Base-by-base conservation (phyloP, 2,329 filamentous ascomycete genomes). In the Aspergillus aculeatus region DNA sequence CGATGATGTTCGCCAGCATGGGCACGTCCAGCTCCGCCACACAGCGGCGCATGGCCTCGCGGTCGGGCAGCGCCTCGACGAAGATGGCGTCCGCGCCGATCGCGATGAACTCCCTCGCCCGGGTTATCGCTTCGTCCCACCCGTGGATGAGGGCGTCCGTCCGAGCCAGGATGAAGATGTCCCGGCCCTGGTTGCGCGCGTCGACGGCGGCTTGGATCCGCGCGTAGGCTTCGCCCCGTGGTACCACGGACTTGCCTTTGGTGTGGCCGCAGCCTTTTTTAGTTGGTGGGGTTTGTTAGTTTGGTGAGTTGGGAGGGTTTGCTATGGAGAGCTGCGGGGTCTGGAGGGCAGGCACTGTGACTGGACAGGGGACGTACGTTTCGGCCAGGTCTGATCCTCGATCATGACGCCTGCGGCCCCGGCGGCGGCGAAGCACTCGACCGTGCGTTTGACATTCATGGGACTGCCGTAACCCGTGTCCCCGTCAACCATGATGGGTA, bases 321-420 rank as follows among this genome's bases (percentile, higher is more conserved):
- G 10, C 14, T 4, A 51, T 6, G 23, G n/a, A 29, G 11, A 38
- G n/a, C 12, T 49, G 10, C 9, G 4, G 23, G 23, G 41, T 32
- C 21, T 21, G 21, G 21, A 21, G 21, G 21, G 21, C 21, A 21
- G 21, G 21, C 21, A 21, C 21, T 21, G 21, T 21, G 21, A 21
- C 21, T 35, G 32, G 12, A 11, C 4, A 35, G 32, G 32, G 32
- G 11, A 35, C 74, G 63, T 57, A 81, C 80, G 67, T 58, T 82
- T 82, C 6, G 80, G 79, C 79, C 79, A 82, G 0, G 77, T 79
- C 61, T 81, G 80, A 56, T 81, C 79, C 58, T 82, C 80, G 57
- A 82, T 79, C 77, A 76, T 77, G 12, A 75, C 59, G 0, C 74
- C 73, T 4, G 73, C 73, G 1, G 73, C 73, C 0, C 73, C 78